A percentile compares a stretch with the other conserved stretches of the same genome.
Conservation (phyloP, 441 rosid species). For the Gossypium davidsonii region DNA sequence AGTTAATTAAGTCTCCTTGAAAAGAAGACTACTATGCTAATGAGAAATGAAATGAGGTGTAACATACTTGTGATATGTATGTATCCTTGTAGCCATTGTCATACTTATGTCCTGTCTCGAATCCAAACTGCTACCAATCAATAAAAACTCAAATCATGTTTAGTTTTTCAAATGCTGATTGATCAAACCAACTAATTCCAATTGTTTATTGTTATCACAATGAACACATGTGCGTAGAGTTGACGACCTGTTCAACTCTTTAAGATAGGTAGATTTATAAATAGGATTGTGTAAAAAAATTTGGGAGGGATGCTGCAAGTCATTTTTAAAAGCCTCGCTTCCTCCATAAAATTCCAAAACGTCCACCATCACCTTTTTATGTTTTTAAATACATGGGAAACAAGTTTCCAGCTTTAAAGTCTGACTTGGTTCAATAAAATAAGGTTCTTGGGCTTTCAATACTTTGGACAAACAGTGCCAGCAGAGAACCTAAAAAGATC, state of each 20-base stretch:
- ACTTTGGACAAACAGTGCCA: not conserved
- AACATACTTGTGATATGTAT: no score
- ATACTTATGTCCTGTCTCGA: not conserved
- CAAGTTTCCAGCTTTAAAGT: slow-evolving; percentile 1
- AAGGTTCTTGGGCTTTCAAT: slow-evolving; percentile 7
- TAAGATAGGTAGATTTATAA: not conserved
- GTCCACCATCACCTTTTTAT: slow-evolving; percentile 15
- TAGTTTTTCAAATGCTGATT: not conserved
- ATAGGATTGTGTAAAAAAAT: slow-evolving; percentile 1
- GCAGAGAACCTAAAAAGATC: not conserved
- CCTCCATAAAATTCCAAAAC: slow-evolving; percentile 34
- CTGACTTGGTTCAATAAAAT: slow-evolving; percentile 26
- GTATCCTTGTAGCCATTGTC: not conserved
- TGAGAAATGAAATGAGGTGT: not conserved
- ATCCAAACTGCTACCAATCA: not conserved
- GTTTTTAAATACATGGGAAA: slow-evolving; percentile 5
- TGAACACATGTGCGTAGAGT: not conserved
- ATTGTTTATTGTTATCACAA: not conserved
- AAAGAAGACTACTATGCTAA: not conserved
- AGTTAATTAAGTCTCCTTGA: no score
- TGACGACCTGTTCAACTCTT: not conserved
- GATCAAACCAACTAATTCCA: slow-evolving; percentile 5
- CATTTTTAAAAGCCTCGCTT: not conserved
- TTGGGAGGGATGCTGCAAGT: not conserved
- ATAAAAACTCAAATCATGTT: not conserved